Evolutionary conservation across 352 stramenopile genomes (phyloP).

Genomic region (Phytophthora sansomeana): DNA sequence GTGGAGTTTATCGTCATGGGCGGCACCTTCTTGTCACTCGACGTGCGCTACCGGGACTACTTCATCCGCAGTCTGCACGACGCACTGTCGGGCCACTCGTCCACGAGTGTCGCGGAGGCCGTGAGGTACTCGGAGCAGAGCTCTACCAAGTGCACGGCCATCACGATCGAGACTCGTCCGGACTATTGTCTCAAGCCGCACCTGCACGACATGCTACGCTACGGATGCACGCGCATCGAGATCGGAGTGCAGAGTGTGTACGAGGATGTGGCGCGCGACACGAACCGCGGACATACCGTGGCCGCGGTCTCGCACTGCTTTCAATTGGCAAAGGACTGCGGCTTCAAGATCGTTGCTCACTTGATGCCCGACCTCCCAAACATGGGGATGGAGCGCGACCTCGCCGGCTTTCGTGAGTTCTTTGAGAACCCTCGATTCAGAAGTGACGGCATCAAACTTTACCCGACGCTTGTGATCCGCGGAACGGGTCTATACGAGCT

Average conservation of each 20-base stretch:
- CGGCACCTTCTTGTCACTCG: constrained; percentile 96
- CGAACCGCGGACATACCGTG: constrained; percentile 95
- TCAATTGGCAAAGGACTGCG: constrained; percentile 93
- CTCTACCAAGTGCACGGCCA: constrained; percentile 87
- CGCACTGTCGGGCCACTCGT: constrained; percentile 94
- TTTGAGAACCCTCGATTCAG: constrained; percentile 97
- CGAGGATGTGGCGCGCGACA: constrained; percentile 93
- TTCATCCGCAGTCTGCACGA: constrained; percentile 98
- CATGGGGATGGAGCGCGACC: constrained; percentile 96
- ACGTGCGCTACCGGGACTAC: constrained; percentile 95
- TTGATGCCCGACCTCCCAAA: constrained; percentile 99
- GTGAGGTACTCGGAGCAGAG: constrained; percentile 95
- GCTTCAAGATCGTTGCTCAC: constrained; percentile 98
- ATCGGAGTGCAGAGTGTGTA: constrained; percentile 98
- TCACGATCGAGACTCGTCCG: constrained; percentile 98
- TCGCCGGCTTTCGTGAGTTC: constrained; percentile 96
- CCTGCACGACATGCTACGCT: constrained; percentile 96
- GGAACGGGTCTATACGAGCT: constrained; percentile 97
- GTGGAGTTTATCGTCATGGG: constrained; percentile 99
- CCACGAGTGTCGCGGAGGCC: constrained; percentile 91
- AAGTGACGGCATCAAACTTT: constrained; percentile 97
- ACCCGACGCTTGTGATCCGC: constrained; percentile 97
- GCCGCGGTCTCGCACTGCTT: constrained; percentile 87
- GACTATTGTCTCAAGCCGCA: constrained; percentile 98
- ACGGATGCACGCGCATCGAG: constrained; percentile 97